Conservation (phyloP, 495 filamentous ascomycete genomes). For the Talaromyces borbonicus region DNA sequence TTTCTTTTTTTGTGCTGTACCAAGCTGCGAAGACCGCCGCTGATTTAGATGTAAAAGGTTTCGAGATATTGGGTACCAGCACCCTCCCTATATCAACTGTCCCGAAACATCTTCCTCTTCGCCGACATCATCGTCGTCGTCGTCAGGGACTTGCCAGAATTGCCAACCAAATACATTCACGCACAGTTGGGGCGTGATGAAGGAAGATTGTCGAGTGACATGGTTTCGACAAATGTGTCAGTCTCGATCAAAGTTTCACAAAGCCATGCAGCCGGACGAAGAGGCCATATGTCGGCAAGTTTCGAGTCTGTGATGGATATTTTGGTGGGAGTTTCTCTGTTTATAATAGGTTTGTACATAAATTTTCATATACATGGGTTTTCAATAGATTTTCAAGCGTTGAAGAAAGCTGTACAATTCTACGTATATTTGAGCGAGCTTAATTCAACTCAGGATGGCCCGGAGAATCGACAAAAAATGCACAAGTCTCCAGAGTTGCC, state of each 20-base stretch:
- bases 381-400: too few relatives aligned
- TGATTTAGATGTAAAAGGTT: constrained; percentile 53
- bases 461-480: too few relatives aligned
- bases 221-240: constrained; percentile 88
- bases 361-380: too few relatives aligned
- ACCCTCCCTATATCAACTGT: constrained; percentile 98
- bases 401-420: too few relatives aligned
- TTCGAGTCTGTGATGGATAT: not conserved
- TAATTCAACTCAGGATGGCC: too few relatives aligned
- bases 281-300: constrained; percentile 3
- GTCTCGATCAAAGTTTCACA: not conserved
- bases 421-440: too few relatives aligned
- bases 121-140: not conserved
- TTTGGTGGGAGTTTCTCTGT: not conserved
- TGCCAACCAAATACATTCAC: constrained; percentile 79
- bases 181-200: constrained; percentile 69
- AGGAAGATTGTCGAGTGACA: constrained; percentile 89
- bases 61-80: constrained; percentile 97
- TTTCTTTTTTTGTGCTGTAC: too few relatives aligned
- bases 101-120: constrained; percentile 60
- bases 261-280: not conserved
- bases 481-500: too few relatives aligned
- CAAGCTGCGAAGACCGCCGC: not conserved
- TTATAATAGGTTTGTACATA: not conserved
- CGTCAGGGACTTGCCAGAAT: constrained; percentile 61